Evolutionary conservation across 208 protist species (phyloP).

Genomic region (Kentomonas sorsogonicus): DNA sequence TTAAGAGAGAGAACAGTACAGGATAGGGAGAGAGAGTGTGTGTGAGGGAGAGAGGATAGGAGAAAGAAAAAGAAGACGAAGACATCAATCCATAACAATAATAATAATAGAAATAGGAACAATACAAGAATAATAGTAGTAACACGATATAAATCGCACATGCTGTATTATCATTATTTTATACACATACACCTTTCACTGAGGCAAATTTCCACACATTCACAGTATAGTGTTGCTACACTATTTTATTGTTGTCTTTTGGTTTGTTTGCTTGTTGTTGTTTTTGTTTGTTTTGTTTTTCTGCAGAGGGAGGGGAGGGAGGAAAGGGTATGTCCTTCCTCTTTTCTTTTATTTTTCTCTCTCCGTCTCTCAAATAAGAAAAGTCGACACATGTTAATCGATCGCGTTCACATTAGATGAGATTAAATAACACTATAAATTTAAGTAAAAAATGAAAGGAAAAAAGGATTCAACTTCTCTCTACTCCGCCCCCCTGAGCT

Average conservation of each 20-base stretch:
- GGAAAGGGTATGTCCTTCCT: not conserved
- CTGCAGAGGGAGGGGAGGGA: not conserved
- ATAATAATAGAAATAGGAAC: not conserved
- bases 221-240: not conserved
- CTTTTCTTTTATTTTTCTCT: no score
- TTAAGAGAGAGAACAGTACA: no score
- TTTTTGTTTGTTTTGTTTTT: not conserved
- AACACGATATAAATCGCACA: not conserved
- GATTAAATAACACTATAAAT: not conserved
- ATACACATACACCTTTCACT: not conserved
- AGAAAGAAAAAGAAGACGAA: not conserved
- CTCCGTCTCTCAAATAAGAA: no score
- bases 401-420: not conserved
- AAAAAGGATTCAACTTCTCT: no score
- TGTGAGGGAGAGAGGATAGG: no score
- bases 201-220: not conserved
- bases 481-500: not conserved
- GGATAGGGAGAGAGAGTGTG: no score
- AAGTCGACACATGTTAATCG: no score
- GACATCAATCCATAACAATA: not conserved
- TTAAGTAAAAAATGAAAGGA: no score
- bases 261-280: not conserved
- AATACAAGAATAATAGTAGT: not conserved
- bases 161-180: not conserved
- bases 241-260: not conserved